These are phyloP conservation scores for Sphaerulina musiva DNA, from an alignment of 2,329 filamentous ascomycete genomes.

Conservation along the genomic window DNA sequence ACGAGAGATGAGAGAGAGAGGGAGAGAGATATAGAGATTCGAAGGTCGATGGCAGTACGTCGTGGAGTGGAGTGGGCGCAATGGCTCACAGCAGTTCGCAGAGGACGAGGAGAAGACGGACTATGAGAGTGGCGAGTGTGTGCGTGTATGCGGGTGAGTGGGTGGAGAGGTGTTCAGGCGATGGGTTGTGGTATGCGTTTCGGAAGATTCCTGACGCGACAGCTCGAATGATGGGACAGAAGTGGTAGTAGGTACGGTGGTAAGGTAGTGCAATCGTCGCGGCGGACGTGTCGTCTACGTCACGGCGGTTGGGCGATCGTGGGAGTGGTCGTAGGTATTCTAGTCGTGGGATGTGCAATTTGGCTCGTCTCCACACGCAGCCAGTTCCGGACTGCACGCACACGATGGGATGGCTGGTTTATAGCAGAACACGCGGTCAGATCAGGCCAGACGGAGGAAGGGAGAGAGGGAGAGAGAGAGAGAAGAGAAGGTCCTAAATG, in stretches of 20 bases:
- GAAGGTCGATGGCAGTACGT: not conserved
- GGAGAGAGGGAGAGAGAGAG: not conserved
- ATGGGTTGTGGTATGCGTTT: not conserved
- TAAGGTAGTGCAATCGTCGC: not conserved
- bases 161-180: not conserved
- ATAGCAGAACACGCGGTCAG: not conserved
- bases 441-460: not conserved
- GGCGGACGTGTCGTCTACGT: not conserved
- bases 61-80: conserved; percentile 10
- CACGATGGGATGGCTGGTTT: not conserved
- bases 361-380: not conserved
- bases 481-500: not conserved
- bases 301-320: not conserved
- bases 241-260: not conserved
- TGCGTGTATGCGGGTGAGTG: no score
- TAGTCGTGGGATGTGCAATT: not conserved
- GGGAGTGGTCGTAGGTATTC: not conserved
- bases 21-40: no score
- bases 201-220: not conserved
- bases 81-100: conserved; percentile 11
- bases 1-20: no score
- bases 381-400: not conserved
- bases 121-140: no score
- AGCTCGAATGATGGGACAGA: conserved; percentile 2
- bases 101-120: not conserved